A percentile compares a stretch with the other conserved stretches of the same genome.
Conservation (phyloP, 768 basidiomycete species). For the Russula sp. region DNA sequence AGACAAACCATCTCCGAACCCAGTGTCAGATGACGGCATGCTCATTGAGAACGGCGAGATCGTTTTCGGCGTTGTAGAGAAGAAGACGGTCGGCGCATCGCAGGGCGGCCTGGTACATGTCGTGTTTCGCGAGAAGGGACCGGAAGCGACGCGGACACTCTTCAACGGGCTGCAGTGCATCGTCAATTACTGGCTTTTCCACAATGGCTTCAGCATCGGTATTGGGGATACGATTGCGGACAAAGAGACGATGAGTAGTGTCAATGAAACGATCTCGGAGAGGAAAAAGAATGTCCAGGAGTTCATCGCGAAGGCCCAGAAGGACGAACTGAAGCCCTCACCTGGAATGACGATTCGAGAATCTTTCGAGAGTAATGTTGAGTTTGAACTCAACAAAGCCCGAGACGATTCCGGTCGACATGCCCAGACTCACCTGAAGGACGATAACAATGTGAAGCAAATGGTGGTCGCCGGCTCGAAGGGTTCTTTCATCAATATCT, state of each 20-base stretch:
- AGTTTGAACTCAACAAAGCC: slow-evolving; percentile 86
- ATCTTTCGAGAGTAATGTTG: slow-evolving; percentile 91
- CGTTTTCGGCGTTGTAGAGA: slow-evolving; percentile 92
- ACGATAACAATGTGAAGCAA: slow-evolving; percentile 99
- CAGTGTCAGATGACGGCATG: slow-evolving; percentile 89
- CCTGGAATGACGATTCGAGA: slow-evolving; percentile 99
- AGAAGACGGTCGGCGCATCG: slow-evolving; percentile 97
- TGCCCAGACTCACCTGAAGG: slow-evolving; percentile 96
- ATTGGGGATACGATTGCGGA: slow-evolving; percentile 99
- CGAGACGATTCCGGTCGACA: slow-evolving; percentile 94
- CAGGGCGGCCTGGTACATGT: slow-evolving; percentile 94
- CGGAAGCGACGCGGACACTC: slow-evolving; percentile 80
- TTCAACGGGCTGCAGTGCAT: slow-evolving; percentile 94
- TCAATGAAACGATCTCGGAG: slow-evolving; percentile 74
- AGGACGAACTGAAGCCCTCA: slow-evolving; percentile 80
- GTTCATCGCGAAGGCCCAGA: slow-evolving; percentile 77
- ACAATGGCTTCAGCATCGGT: slow-evolving; percentile 98
- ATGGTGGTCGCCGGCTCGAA: slow-evolving; percentile 99
- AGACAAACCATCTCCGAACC: slow-evolving; percentile 72
- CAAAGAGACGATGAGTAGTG: slow-evolving; percentile 76
- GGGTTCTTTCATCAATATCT: slow-evolving; percentile 99
- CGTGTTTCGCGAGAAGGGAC: slow-evolving; percentile 96
- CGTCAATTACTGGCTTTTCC: slow-evolving; percentile 98
- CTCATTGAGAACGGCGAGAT: slow-evolving; percentile 96
- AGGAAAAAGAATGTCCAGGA: slow-evolving; percentile 75